Evolutionary conservation across 257 asterid genomes (phyloP).

Genomic region (Datura wrightii): DNA sequence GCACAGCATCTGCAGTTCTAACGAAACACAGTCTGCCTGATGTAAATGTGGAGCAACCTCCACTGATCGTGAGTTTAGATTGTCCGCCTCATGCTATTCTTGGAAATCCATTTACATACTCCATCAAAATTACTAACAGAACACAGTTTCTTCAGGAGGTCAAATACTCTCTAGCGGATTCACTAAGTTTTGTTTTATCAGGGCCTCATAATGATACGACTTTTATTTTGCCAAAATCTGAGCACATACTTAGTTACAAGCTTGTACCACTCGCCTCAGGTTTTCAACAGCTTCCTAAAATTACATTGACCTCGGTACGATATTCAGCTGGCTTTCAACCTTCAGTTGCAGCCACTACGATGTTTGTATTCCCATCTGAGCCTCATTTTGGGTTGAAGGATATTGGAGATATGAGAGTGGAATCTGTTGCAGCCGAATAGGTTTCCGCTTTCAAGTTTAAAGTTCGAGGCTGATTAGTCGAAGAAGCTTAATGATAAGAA

Average conservation of each 20-base stretch:
- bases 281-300: constrained; percentile 82
- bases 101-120: constrained; percentile 71
- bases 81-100: constrained; percentile 87
- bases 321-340: constrained; percentile 80
- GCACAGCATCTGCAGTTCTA: constrained; percentile 52
- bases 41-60: constrained; percentile 75
- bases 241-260: constrained; percentile 61
- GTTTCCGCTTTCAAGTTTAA: not conserved
- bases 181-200: constrained; percentile 75
- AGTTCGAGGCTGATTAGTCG: not conserved
- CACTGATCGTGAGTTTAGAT: constrained; percentile 66
- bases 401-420: constrained; percentile 33
- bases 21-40: constrained; percentile 76
- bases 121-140: constrained; percentile 62
- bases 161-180: constrained; percentile 80
- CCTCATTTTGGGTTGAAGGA: constrained; percentile 57
- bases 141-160: constrained; percentile 87
- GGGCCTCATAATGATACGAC: constrained; percentile 87
- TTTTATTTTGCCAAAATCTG: constrained; percentile 72
- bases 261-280: constrained; percentile 88
- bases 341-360: constrained; percentile 61
- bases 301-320: constrained; percentile 65
- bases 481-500: not conserved
- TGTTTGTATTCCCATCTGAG: constrained; percentile 82
- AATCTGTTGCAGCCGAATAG: constrained; percentile 44